phyloP scores from a whole-genome alignment of 2,329 filamentous ascomycete genomes.

The Fusarium foetens region DNA sequence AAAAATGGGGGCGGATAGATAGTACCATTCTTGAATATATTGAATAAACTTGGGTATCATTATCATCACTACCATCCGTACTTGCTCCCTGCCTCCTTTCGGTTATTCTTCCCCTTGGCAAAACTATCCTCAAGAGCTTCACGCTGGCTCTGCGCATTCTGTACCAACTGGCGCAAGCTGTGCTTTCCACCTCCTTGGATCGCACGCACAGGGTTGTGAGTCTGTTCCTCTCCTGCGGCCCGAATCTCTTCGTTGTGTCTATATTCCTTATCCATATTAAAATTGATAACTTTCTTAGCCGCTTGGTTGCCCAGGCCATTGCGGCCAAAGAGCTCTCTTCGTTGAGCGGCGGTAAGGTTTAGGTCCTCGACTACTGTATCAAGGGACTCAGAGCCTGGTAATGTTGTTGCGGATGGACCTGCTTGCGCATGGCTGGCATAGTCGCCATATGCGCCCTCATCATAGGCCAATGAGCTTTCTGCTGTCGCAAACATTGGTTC shows the following conservation, averaged over 20 bases:
- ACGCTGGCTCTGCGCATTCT: constrained; percentile 81
- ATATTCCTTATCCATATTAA: constrained; percentile 91
- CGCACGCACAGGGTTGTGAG: constrained; percentile 86
- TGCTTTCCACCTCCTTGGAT: constrained; percentile 82
- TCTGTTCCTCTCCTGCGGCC: constrained; percentile 73
- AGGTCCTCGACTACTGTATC: constrained; percentile 78
- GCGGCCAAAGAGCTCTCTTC: constrained; percentile 88
- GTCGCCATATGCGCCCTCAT: constrained; percentile 45
- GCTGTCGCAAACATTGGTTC: constrained; percentile 61
- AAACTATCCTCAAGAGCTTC: constrained; percentile 94
- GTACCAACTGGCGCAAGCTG: constrained; percentile 87
- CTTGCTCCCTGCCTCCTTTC: constrained; percentile 80
- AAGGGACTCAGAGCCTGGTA: constrained; percentile 64
- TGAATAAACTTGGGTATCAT: constrained; percentile 40
- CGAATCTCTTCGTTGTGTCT: constrained; percentile 82
- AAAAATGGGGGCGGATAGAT: constrained; percentile 4
- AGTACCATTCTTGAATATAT: constrained; percentile 18
- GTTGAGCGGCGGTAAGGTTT: constrained; percentile 79
- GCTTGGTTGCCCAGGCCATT: constrained; percentile 52
- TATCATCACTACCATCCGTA: constrained; percentile 77
- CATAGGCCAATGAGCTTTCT: constrained; percentile 31
- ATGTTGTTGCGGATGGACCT: constrained; percentile 45
- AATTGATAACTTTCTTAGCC: constrained; percentile 76
- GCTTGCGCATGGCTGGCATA: constrained; percentile 47
- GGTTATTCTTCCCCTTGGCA: constrained; percentile 80